A percentile compares a stretch with the other conserved stretches of the same genome.
Conservation (phyloP, 1,284 basidiomycete genomes). For the Austropuccinia psidii region DNA sequence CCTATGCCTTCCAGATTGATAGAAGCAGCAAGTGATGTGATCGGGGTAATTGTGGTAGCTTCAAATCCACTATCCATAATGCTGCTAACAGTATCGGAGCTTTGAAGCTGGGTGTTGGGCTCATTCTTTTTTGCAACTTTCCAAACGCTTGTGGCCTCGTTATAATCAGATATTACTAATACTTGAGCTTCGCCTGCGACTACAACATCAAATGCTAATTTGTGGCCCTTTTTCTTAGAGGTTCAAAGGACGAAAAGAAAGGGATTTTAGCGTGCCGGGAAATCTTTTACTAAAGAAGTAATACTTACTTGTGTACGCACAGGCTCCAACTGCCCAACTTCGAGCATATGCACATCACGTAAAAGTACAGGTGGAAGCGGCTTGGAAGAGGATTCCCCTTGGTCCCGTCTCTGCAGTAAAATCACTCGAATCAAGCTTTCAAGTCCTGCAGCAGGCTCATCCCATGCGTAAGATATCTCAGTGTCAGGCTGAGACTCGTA, state of each 20-base stretch:
- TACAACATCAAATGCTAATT: conserved; percentile 80
- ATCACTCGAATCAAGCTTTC: too few relatives aligned
- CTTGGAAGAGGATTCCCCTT: conserved; percentile 51
- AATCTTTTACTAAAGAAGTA: not conserved
- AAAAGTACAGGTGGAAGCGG: conserved; percentile 7
- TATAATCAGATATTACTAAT: conserved; percentile 78
- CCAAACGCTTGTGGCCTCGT: conserved; percentile 77
- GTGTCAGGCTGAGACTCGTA: too few relatives aligned
- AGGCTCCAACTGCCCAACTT: conserved; percentile 86
- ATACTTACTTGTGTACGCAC: conserved; percentile 61
- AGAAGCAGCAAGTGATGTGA: conserved; percentile 61
- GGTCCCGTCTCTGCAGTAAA: too few relatives aligned
- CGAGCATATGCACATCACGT: conserved; percentile 80
- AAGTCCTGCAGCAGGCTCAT: too few relatives aligned
- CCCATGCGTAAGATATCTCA: too few relatives aligned
- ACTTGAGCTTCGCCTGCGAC: conserved; percentile 83
- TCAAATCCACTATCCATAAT: conserved; percentile 70
- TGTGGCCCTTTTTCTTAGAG: conserved; percentile 49
- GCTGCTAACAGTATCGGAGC: conserved; percentile 64
- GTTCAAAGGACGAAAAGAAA: not conserved
- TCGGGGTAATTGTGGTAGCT: conserved; percentile 65
- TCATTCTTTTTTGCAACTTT: conserved; percentile 58
- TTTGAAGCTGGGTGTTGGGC: conserved; percentile 52
- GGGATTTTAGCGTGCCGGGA: too few relatives aligned
- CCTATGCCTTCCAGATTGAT: conserved; percentile 86